These are phyloP conservation scores for Fragaria ananassa DNA, from an alignment of 306 rosid genomes.

Conservation along the genomic window DNA sequence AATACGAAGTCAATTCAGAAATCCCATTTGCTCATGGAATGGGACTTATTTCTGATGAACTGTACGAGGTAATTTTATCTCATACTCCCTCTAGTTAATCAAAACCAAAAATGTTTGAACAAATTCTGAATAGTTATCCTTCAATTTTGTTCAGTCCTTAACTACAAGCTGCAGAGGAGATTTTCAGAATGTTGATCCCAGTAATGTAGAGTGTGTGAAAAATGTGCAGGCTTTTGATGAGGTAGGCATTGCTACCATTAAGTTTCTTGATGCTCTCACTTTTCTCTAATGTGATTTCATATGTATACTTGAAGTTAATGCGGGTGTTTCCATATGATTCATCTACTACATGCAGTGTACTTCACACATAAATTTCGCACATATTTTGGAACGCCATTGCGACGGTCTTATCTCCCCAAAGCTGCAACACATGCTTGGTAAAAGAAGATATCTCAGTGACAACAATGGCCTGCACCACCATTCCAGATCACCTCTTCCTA, in stretches of 20 bases:
- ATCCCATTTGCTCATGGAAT: conserved; percentile 49
- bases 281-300: neutral
- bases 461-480: neutral
- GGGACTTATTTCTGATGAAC: conserved; percentile 63
- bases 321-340: neutral
- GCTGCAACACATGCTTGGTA: conserved; percentile 9
- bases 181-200: conserved; percentile 25
- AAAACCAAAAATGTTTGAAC: neutral
- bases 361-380: conserved; percentile 19
- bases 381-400: conserved; percentile 46
- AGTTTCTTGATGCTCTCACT: neutral
- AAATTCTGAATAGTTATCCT: neutral
- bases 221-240: conserved; percentile 21
- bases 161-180: conserved; percentile 45
- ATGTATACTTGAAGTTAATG: neutral
- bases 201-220: conserved; percentile 32
- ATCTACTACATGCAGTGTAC: conserved; percentile 24
- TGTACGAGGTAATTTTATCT: conserved; percentile 35
- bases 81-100: neutral
- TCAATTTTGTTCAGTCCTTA: conserved; percentile 38
- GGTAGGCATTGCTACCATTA: conserved; percentile 7
- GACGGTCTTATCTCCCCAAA: conserved; percentile 1
- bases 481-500: conserved; percentile 25
- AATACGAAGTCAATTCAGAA: conserved; percentile 1
- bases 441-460: conserved; percentile 31